Conservation (phyloP, 345 rosid species). For the Melaleuca quinquenervia region DNA sequence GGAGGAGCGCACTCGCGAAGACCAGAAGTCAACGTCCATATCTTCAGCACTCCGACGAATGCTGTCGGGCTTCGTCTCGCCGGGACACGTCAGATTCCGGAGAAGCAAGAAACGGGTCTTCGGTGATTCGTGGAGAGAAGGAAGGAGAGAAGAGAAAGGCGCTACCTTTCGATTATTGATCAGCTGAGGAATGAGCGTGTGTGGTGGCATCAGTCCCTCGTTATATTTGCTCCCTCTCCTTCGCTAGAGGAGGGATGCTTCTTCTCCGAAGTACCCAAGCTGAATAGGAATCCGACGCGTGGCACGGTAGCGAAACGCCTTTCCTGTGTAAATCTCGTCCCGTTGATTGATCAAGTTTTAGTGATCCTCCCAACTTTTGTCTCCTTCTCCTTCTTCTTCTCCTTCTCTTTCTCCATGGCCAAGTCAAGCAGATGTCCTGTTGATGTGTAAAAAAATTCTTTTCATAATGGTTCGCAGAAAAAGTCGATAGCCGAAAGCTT, state of each 20-base stretch:
- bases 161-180: no score
- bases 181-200: background rate
- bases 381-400: background rate
- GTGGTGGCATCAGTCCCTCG: background rate
- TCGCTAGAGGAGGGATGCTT: background rate
- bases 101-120: background rate
- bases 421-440: background rate
- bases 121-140: background rate
- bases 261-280: background rate
- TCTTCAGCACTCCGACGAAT: background rate
- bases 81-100: conserved; percentile 4
- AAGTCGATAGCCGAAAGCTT: background rate
- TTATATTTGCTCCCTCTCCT: background rate
- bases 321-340: background rate
- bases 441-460: background rate
- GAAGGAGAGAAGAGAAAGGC: background rate
- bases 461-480: background rate
- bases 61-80: background rate
- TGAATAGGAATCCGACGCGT: conserved; percentile 14
- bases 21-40: conserved; percentile 41
- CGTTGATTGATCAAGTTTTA: background rate
- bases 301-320: background rate
- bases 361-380: background rate
- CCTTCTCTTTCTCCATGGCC: background rate
- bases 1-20: conserved; percentile 23